These are phyloP conservation scores for Exophiala aquamarina DNA, from an alignment of 2,329 filamentous ascomycete species.

Conservation along the genomic window DNA sequence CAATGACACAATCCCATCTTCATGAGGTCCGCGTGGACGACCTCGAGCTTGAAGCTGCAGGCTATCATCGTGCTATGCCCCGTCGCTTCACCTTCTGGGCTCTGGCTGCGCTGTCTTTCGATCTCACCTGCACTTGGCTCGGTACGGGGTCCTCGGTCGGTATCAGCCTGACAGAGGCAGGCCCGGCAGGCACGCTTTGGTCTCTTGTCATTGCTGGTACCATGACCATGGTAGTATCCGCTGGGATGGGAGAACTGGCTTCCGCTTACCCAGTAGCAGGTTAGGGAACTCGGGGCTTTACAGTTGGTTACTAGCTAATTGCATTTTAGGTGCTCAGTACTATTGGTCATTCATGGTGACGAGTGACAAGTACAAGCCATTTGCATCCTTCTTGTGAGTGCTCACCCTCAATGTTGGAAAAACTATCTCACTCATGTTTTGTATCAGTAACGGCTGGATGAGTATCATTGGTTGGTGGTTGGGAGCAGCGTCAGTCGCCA, in stretches of 20 bases:
- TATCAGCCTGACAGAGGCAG: conserved; percentile 3
- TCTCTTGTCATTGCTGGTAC: conserved; percentile 5
- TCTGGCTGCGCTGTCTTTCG: conserved; percentile 6
- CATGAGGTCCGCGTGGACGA: background rate
- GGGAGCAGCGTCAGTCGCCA: conserved; percentile 13
- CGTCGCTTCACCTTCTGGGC: conserved; percentile 6
- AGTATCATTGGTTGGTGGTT: conserved; percentile 22
- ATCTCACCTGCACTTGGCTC: conserved; percentile 7
- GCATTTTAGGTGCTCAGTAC: conserved; percentile 19
- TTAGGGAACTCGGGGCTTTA: no score
- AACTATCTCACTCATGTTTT: background rate
- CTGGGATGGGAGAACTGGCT: conserved; percentile 12
- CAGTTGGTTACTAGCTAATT: no score
- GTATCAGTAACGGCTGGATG: conserved; percentile 11
- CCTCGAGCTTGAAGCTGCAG: conserved; percentile 6
- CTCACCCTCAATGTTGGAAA: background rate
- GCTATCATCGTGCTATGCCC: conserved; percentile 2
- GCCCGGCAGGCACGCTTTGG: conserved; percentile 9
- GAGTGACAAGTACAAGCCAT: conserved; percentile 8
- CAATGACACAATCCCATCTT: background rate
- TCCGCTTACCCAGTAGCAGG: conserved; percentile 4
- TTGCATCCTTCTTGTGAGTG: conserved; percentile 18
- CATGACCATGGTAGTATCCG: conserved; percentile 8
- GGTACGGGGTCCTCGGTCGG: conserved; percentile 7
- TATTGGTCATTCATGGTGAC: conserved; percentile 21